Base-by-base conservation (phyloP, 257 asterid species). In the Rhazya stricta region DNA sequence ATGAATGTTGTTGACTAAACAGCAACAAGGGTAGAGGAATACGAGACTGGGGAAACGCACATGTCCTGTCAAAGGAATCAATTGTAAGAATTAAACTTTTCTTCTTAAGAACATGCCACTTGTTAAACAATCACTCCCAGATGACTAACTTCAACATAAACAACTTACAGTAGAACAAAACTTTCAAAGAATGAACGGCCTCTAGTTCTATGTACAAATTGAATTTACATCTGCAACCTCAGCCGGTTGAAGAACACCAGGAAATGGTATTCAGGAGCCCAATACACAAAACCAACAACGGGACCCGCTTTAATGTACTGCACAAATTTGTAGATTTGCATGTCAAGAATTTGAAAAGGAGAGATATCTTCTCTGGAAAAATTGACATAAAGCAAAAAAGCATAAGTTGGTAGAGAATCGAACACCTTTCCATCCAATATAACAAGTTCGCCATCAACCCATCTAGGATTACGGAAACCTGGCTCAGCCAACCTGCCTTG, bases 381-480 rank as follows among this genome's bases (percentile, higher is more conserved):
- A 70, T 45, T 46, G 68, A 13, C 39, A 7, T 37, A 65, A 65
- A 76, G 39, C 21, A n/a, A 51, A 16, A 62, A 56, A 19, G 23
- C 4, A 61, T 43, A 68, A 65, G 56, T 53, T 36, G 34, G 54
- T n/a, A 46, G 74, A 78, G 76, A 78, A 70, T 58, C 21, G 65
- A 25, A 57, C 79, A 92, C 99, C 98, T 95, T 95, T 72, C 99
- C 98, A 74, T 91, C 97, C 90, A 95, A 84, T 77, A 90, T 81
- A 80, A 95, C 96, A 73, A 95, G 91, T 87, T 95, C 99, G 23
- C 99, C 99, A 83, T 90, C 98, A 79, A 92, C 98, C 99, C 99
- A 95, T 77, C 93, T 88, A 74, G 98, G 93, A 68, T 83, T 91
- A 73, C 75, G 82, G 78, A 89, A 91, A 73, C 99, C 97, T 81